Evolutionary conservation across 1,284 basidiomycete genomes (phyloP).

Genomic region (Trichosporon sp.): DNA sequence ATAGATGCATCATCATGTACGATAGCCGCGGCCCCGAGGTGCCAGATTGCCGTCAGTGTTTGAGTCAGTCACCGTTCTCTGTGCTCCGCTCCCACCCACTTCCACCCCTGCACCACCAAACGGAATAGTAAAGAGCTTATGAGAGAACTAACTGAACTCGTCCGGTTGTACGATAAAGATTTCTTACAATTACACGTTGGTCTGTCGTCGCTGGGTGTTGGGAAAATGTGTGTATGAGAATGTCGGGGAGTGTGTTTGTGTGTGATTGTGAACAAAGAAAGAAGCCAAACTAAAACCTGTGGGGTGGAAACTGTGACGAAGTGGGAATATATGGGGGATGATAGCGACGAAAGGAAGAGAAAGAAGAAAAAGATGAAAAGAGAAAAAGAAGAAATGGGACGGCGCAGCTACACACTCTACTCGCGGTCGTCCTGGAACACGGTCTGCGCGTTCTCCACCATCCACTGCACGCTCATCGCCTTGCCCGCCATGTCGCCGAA

Average conservation of each 20-base stretch:
- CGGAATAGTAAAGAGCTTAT: not conserved
- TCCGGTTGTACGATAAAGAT: slow-evolving; percentile 10
- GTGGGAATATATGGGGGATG: not conserved
- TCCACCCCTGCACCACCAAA: not conserved
- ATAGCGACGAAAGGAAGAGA: not conserved
- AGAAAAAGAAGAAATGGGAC: no score
- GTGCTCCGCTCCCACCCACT: no score
- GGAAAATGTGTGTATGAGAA: not conserved
- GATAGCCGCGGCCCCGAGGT: not conserved
- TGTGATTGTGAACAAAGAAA: not conserved
- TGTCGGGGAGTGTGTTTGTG: not conserved
- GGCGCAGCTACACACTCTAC: not conserved
- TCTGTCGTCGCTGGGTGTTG: slow-evolving; percentile 1
- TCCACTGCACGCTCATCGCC: slow-evolving; percentile 85
- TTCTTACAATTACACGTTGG: slow-evolving; percentile 11
- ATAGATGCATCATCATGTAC: not conserved
- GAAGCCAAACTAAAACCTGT: not conserved
- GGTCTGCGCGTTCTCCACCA: slow-evolving; percentile 80
- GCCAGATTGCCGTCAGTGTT: no score
- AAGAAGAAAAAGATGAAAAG: not conserved
- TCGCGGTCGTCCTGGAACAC: slow-evolving; percentile 45
- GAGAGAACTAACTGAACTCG: slow-evolving; percentile 2
- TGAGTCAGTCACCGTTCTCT: no score
- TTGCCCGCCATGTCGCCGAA: slow-evolving; percentile 90
- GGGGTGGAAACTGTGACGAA: not conserved